Conservation (phyloP, 257 asterid species). For the Penstemon newberryi region DNA sequence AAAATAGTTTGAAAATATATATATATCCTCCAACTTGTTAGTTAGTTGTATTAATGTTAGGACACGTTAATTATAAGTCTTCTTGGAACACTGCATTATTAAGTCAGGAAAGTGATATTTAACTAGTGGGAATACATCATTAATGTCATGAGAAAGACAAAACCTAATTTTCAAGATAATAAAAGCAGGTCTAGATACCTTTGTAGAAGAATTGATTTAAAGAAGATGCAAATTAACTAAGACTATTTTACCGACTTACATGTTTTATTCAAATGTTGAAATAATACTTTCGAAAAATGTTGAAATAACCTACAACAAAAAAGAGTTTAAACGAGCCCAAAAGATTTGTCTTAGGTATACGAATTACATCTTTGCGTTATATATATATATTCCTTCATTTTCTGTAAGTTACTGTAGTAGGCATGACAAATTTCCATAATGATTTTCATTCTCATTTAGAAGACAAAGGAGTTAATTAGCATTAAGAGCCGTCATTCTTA, state of each 20-base stretch:
- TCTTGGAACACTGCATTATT: constrained; percentile 13
- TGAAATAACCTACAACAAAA: too few species aligned
- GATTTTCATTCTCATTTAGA: constrained; percentile 3
- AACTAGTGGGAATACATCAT: constrained; percentile 15
- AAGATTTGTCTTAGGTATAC: too few species aligned
- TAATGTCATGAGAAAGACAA: background rate
- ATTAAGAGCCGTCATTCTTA: constrained; percentile 33
- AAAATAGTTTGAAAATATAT: background rate
- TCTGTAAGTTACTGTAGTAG: background rate
- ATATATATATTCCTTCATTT: too few species aligned
- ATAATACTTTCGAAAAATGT: too few species aligned
- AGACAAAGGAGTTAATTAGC: constrained; percentile 26
- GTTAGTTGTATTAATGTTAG: constrained; percentile 18
- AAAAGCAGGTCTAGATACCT: too few species aligned
- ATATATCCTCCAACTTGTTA: constrained; percentile 10
- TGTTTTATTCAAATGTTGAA: too few species aligned
- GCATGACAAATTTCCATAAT: constrained; percentile 22
- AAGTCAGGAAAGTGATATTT: constrained; percentile 32
- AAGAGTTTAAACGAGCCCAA: too few species aligned
- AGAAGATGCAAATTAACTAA: too few species aligned
- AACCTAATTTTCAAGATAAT: constrained; percentile 7
- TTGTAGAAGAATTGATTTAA: too few species aligned
- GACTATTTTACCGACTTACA: too few species aligned
- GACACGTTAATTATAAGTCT: constrained; percentile 17
- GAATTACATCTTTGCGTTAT: too few species aligned